Conservation (phyloP, 768 basidiomycete genomes). For the Pulveroboletus sp. region DNA sequence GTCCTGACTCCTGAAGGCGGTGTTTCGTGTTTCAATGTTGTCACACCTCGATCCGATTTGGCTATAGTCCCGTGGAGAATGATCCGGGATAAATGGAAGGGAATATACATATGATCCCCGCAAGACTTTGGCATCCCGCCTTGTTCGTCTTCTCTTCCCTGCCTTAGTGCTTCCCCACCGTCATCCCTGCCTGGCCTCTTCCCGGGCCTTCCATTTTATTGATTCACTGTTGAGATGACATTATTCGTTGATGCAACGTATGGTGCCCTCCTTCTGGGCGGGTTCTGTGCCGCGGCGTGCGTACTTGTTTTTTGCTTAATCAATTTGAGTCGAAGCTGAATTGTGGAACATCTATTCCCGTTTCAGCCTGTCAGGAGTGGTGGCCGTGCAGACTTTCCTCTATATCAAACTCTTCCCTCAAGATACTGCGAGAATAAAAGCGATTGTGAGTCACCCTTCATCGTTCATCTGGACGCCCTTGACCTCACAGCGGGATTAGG, state of each 20-base stretch:
- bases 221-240: slow-evolving; percentile 6
- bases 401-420: slow-evolving; percentile 30
- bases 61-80: no score
- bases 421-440: slow-evolving; percentile 21
- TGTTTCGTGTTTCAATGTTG: not conserved
- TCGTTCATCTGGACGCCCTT: not conserved
- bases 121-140: not conserved
- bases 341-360: not conserved
- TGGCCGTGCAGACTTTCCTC: slow-evolving; percentile 25
- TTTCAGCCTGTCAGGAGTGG: slow-evolving; percentile 28
- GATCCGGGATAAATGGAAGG: no score
- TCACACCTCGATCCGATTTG: no score
- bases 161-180: not conserved
- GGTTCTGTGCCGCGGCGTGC: slow-evolving; percentile 29
- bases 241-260: slow-evolving; percentile 16
- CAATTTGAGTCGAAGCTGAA: no score
- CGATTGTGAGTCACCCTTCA: slow-evolving; percentile 14
- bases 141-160: not conserved
- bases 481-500: slow-evolving; percentile 11
- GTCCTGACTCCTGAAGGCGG: not conserved
- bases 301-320: not conserved
- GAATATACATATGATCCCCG: no score
- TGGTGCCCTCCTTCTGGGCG: slow-evolving; percentile 30
- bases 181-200: not conserved
- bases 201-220: not conserved